Evolutionary conservation across 176 grass and related monocot genomes (phyloP), one percentile per base, ranked within the genome.

Genomic region (Eleusine coracana): DNA sequence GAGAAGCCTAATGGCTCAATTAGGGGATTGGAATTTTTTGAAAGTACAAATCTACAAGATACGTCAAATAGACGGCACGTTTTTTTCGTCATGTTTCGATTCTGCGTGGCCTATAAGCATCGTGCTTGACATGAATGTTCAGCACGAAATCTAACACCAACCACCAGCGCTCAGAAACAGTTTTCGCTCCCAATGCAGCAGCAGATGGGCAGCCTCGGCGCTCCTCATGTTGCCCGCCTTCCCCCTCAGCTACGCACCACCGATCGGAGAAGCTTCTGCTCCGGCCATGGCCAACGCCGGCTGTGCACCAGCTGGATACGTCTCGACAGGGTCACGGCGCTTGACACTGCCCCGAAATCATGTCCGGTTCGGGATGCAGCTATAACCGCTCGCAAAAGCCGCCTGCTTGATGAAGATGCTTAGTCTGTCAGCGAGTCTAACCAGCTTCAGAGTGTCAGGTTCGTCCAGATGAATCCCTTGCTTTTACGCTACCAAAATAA

Each of bases 261-360:
- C 42, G 69, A 48, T 27, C 13, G 44, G 14, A 23, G 42, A 45
- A 28, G 42, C 56, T 60, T 60, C 18, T 3, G 56, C 56, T 60
- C 21, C 7, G 21, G 56, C 56, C 56, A 25, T 25, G 58, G 58
- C 75, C 75, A 29, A 13, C 23, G n/a, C n/a, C 52, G 0, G 52
- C 52, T 63, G 58, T 14, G n/a, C 39, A 14, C 42, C 23, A 15
- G 58, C 39, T n/a, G 14, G 38, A 38, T 39, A 17, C 42, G 23
- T 16, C 75, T 46, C 75, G 58, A 58, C 37, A 77, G 13, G 55
- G 74, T 77, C 13, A 62, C n/a, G 38, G 74, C 56, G 74, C 14
- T 28, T 16, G 74, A 21, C 54, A 18, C 20, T n/a, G 54, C 38
- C 12, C 41, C 37, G 12, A 44, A 25, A 25, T 44, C 38, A 21